phyloP scores from a whole-genome alignment of 2,329 filamentous ascomycete genomes.

The Arthrinium puccinioides region DNA sequence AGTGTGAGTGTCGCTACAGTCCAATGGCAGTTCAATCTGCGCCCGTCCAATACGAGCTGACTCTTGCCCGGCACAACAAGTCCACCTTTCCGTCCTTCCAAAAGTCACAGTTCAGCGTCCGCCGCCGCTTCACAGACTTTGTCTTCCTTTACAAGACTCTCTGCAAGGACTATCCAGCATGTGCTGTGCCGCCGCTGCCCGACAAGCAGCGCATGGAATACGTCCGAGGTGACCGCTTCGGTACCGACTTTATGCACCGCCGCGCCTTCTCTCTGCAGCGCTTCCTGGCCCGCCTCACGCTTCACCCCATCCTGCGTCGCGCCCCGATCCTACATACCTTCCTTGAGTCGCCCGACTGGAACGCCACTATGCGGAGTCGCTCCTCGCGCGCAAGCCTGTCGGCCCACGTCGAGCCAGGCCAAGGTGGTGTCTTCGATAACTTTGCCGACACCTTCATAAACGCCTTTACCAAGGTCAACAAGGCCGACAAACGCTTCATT shows the following conservation, averaged over 20 bases:
- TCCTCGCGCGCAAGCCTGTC: slow-evolving; percentile 55
- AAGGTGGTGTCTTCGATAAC: slow-evolving; percentile 79
- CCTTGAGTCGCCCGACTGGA: slow-evolving; percentile 92
- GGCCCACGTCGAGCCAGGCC: slow-evolving; percentile 37
- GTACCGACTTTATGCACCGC: slow-evolving; percentile 81
- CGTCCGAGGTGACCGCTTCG: slow-evolving; percentile 92
- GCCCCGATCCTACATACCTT: slow-evolving; percentile 80
- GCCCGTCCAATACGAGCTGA: slow-evolving; percentile 4
- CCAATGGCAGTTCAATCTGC: background rate
- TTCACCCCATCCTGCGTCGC: slow-evolving; percentile 83
- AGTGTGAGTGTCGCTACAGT: slow-evolving; percentile 51
- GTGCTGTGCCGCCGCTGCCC: slow-evolving; percentile 86
- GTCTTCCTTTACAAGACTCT: slow-evolving; percentile 93
- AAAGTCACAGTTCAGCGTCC: slow-evolving; percentile 68
- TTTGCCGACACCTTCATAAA: slow-evolving; percentile 96
- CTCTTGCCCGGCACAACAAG: slow-evolving; percentile 39
- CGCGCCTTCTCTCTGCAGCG: slow-evolving; percentile 86
- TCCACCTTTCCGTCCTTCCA: slow-evolving; percentile 93
- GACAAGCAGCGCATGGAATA: slow-evolving; percentile 99
- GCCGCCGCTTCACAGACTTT: slow-evolving; percentile 95
- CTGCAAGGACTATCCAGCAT: slow-evolving; percentile 78
- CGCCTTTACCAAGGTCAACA: slow-evolving; percentile 93
- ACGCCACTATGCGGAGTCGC: slow-evolving; percentile 83
- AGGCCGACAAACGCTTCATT: slow-evolving; percentile 88
- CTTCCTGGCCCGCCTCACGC: slow-evolving; percentile 77